Base-by-base conservation (phyloP, 2,329 filamentous ascomycete genomes). In the Venturiaceae sp. region DNA sequence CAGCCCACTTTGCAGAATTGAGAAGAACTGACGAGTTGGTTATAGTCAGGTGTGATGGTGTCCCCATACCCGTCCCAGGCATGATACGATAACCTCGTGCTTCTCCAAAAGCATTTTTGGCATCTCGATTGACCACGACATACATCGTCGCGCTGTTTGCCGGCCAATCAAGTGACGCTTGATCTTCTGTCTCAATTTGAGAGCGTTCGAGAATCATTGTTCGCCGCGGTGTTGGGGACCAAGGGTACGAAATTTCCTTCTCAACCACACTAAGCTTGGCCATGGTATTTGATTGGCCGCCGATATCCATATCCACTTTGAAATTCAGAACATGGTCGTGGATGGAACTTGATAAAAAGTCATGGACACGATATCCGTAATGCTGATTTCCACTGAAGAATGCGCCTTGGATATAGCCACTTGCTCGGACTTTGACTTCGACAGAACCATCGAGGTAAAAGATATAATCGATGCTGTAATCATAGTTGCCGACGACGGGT, bases 401-500 rank as follows among this genome's bases (percentile, higher is more conserved):
- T 3, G 67, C 68, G 23, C 66, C 66, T 62, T 70, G 69, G 5
- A 74, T 64, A 50, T 74, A 74, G 16, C 72, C 72, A 0, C 70
- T 72, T 0, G 72, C 72, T 4, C 66, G 69, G 16, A 71, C 71
- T 7, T 69, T 59, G 58, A 75, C 70, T 58, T 73, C 70, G 23
- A 50, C 16, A 7, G 71, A 73, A 1, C 78, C 78, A 58, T 80
- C 78, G 2, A 75, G 62, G 63, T 72, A 73, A 64, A 81, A 81
- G 8, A 67, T 66, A 61, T 80, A 80, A 47, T 67, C 69, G 53
- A 78, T 74, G 28, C 71, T 71, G 53, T 73, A 74, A 60, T 80
- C 77, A 63, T 81, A 80, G 65, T 80, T 80, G 0, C 77, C 79
- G 2, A 82, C 73, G 0, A 78, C 80, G 2, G 74, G 70, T 3